A percentile compares a stretch with the other conserved stretches of the same genome.
Conservation (phyloP, 169 alveolate genomes). For the Cryptosporidium xiaoi region DNA sequence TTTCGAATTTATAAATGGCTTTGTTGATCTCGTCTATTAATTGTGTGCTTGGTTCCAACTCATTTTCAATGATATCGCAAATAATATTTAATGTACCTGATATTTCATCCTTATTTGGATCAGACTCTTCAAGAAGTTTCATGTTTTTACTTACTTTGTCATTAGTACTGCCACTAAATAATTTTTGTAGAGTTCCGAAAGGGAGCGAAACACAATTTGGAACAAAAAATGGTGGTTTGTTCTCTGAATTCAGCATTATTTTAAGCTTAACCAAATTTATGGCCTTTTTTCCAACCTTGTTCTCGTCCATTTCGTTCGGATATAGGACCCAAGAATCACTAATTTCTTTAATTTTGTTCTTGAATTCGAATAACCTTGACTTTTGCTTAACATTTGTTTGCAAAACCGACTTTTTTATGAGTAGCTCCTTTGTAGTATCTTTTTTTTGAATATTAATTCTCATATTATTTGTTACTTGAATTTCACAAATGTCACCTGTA, state of each 20-base stretch:
- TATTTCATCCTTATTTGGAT: not conserved
- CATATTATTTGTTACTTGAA: slow-evolving; percentile 18
- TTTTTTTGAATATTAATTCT: slow-evolving; percentile 28
- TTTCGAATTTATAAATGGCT: slow-evolving; percentile 62
- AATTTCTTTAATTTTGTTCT: slow-evolving; percentile 25
- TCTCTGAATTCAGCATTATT: not conserved
- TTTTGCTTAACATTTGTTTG: slow-evolving; percentile 17
- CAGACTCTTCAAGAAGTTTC: not conserved
- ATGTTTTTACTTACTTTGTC: slow-evolving; percentile 18
- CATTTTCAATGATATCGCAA: slow-evolving; percentile 60
- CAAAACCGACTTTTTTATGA: not conserved
- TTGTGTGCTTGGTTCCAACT: slow-evolving; percentile 74
- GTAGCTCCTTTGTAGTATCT: not conserved
- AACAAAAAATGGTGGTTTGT: slow-evolving; percentile 24
- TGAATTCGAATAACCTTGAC: slow-evolving; percentile 20
- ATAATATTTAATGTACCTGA: slow-evolving; percentile 1
- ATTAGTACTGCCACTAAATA: not conserved
- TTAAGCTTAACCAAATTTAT: slow-evolving; percentile 26
- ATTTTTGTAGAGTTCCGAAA: slow-evolving; percentile 39
- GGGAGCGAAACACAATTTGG: slow-evolving; percentile 67
- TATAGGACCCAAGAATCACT: slow-evolving; percentile 13
- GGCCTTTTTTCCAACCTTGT: slow-evolving; percentile 69
- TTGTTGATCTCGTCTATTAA: slow-evolving; percentile 70
- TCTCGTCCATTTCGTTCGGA: slow-evolving; percentile 31
- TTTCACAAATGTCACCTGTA: slow-evolving; percentile 25